Base-by-base conservation (phyloP, 1,139 yeast genomes). In the Lodderomyces jiufengensis region DNA sequence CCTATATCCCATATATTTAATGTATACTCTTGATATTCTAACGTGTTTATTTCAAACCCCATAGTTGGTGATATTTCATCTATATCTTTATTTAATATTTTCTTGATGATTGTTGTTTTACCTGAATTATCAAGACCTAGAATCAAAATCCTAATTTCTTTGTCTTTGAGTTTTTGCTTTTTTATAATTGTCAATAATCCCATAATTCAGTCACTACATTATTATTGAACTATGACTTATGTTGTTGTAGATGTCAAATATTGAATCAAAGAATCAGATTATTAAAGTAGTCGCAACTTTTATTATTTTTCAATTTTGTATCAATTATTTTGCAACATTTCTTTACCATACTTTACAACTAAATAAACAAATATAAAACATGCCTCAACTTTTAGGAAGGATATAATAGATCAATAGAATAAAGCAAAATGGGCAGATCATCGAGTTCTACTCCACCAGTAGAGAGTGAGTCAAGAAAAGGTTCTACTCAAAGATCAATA, bases 91-190 rank as follows among this genome's bases (percentile, higher is more conserved):
- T 84, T 55, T 66, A 81, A 61, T 73, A 88, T 38, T 62, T 68
- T 58, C 43, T 78, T 78, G 23, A 86, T 81, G 5, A 88, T 73
- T 0, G 95, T 84, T 2, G 95, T 84, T 54, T 87, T 87, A 5
- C 97, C 97, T 0, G 95, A 75, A 53, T 85, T 86, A 53, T 87
- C 96, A n/a, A 87, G 70, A 0, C 96, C 96, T 9, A 90, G 69
- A 44, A 85, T 69, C 24, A 90, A 64, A 20, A 88, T 73, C 21
- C 97, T 66, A 31, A 85, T 61, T 58, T 88, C 95, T 39, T 70
- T 69, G 48, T 86, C 96, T 55, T 86, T 86, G 33, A 77, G 62
- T 59, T 86, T 83, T 52, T 87, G 95, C 53, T 87, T 88, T 51
- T 80, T 73, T 39, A 92, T 83, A 30, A 87, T 84, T 1, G 90